Evolutionary conservation across 2,329 filamentous ascomycete species (phyloP).

Genomic region (Talaromyces sp.): DNA sequence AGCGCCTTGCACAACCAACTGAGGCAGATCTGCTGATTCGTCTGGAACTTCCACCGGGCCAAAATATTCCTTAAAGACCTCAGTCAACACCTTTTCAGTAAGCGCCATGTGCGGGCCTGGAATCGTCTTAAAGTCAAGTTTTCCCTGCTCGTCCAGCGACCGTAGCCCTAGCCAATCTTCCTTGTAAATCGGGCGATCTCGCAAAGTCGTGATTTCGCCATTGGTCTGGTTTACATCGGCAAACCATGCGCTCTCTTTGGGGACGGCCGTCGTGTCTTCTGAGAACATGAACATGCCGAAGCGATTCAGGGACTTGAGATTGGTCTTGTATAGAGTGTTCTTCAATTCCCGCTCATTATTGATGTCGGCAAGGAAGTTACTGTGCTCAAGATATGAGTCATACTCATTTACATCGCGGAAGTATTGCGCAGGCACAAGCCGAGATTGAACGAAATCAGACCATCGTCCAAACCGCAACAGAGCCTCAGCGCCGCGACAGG

Average conservation of each 20-base stretch:
- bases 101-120: constrained; percentile 84
- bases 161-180: constrained; percentile 93
- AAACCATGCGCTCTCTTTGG: constrained; percentile 91
- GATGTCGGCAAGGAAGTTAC: constrained; percentile 89
- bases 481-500: constrained; percentile 78
- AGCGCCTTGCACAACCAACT: constrained; percentile 9
- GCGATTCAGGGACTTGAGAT: constrained; percentile 67
- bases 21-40: background rate
- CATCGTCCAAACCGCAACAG: constrained; percentile 79
- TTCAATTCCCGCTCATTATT: constrained; percentile 84
- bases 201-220: constrained; percentile 63
- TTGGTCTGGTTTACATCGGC: constrained; percentile 73
- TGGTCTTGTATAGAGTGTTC: constrained; percentile 70
- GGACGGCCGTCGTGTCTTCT: constrained; percentile 80
- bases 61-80: constrained; percentile 60
- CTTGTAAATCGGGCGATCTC: constrained; percentile 70
- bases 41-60: constrained; percentile 31
- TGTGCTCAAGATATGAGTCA: constrained; percentile 71
- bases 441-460: constrained; percentile 71
- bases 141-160: constrained; percentile 73
- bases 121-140: constrained; percentile 69
- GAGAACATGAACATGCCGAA: constrained; percentile 90
- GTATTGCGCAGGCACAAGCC: constrained; percentile 91
- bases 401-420: constrained; percentile 72
- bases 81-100: constrained; percentile 62